Conservation (phyloP, 2,329 filamentous ascomycete genomes). For the Epichloe sylvatica region DNA sequence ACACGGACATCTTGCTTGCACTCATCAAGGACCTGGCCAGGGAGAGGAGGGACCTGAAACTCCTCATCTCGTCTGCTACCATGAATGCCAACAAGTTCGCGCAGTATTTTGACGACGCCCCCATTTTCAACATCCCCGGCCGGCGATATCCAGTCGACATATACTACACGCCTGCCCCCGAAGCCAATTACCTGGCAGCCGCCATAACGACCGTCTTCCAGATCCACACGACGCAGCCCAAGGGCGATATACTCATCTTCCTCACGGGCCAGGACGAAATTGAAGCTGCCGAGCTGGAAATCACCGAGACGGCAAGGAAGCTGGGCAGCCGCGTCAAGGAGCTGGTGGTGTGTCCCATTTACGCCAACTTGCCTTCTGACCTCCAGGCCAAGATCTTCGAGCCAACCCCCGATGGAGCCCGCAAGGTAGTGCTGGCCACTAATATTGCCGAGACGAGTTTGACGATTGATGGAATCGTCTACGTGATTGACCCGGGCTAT, state of each 20-base stretch:
- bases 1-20: slow-evolving; percentile 80
- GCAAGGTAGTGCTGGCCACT: slow-evolving; percentile 87
- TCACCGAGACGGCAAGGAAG: slow-evolving; percentile 76
- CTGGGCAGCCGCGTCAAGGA: slow-evolving; percentile 74
- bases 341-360: slow-evolving; percentile 83
- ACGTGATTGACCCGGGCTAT: slow-evolving; percentile 89
- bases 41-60: slow-evolving; percentile 70
- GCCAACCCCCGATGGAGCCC: slow-evolving; percentile 67
- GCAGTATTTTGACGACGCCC: slow-evolving; percentile 79
- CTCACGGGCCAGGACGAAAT: slow-evolving; percentile 95
- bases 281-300: slow-evolving; percentile 68
- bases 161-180: slow-evolving; percentile 78
- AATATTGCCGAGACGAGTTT: slow-evolving; percentile 95
- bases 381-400: slow-evolving; percentile 90
- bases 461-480: slow-evolving; percentile 91
- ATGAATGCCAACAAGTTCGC: slow-evolving; percentile 91
- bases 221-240: slow-evolving; percentile 75
- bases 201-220: slow-evolving; percentile 90
- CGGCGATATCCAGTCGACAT: slow-evolving; percentile 81
- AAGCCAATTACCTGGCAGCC: slow-evolving; percentile 85
- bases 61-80: slow-evolving; percentile 87
- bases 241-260: slow-evolving; percentile 87
- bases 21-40: slow-evolving; percentile 79
- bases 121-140: slow-evolving; percentile 90
- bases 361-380: slow-evolving; percentile 83